phyloP scores from a whole-genome alignment of 2,329 filamentous ascomycete species.

The Fusarium praegraminearum region DNA sequence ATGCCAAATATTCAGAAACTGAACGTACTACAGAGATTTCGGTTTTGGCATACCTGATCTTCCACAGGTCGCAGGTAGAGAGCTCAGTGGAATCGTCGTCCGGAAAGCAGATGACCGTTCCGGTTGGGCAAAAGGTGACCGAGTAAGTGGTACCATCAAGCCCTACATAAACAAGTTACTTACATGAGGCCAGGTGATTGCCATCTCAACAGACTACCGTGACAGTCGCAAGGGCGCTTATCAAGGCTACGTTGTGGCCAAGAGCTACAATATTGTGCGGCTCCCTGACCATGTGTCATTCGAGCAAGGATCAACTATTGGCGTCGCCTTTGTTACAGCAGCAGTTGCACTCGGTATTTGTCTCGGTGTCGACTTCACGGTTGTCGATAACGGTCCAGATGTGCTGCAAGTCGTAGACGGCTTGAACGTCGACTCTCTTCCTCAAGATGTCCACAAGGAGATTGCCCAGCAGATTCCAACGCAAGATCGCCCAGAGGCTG shows the following conservation, averaged over 20 bases:
- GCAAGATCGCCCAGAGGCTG: conserved; percentile 44
- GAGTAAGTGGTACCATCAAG: conserved; percentile 33
- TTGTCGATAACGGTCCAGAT: conserved; percentile 67
- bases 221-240: conserved; percentile 78
- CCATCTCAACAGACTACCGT: conserved; percentile 80
- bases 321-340: conserved; percentile 79
- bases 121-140: background rate
- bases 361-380: conserved; percentile 73
- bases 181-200: conserved; percentile 69
- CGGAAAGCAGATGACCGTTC: background rate
- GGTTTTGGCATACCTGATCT: conserved; percentile 76
- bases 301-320: conserved; percentile 71
- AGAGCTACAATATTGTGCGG: conserved; percentile 72
- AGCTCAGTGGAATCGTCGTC: conserved; percentile 68
- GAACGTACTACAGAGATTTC: conserved; percentile 65
- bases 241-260: conserved; percentile 75
- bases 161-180: conserved; percentile 61
- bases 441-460: conserved; percentile 64
- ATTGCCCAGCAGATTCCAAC: background rate
- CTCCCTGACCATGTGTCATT: conserved; percentile 66
- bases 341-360: conserved; percentile 75
- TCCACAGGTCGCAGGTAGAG: conserved; percentile 76
- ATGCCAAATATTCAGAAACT: background rate
- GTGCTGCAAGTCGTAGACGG: conserved; percentile 49
- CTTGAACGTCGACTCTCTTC: conserved; percentile 54